Conservation (phyloP, 2,329 filamentous ascomycete species). For the Aspergillus melleus region DNA sequence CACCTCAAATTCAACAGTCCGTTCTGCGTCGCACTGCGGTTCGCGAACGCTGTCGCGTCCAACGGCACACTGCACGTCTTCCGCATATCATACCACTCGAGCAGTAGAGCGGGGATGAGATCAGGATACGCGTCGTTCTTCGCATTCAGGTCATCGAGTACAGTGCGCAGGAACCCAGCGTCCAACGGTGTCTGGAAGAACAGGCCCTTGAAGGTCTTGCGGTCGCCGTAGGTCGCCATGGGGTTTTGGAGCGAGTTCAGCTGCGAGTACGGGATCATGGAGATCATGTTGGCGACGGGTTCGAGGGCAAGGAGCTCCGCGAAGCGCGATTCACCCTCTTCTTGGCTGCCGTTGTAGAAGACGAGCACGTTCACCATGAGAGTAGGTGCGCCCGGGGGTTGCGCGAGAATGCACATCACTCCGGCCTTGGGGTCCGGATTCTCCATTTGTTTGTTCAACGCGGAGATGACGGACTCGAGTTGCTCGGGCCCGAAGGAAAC, state of each 20-base stretch:
- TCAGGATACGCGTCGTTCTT: constrained; percentile 30
- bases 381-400: constrained; percentile 30
- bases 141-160: constrained; percentile 32
- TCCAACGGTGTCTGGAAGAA: constrained; percentile 47
- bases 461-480: constrained; percentile 24
- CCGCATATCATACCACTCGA: constrained; percentile 46
- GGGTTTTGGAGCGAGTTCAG: constrained; percentile 44
- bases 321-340: constrained; percentile 39
- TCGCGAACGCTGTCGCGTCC: constrained; percentile 47
- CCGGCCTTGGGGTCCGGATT: constrained; percentile 59
- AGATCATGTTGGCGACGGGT: constrained; percentile 38
- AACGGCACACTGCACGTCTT: constrained; percentile 40
- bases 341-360: constrained; percentile 40
- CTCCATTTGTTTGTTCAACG: constrained; percentile 49
- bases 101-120: constrained; percentile 34
- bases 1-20: constrained; percentile 44
- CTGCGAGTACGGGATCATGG: constrained; percentile 43
- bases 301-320: constrained; percentile 39
- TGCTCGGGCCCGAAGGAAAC: constrained; percentile 26
- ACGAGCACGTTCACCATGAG: constrained; percentile 33
- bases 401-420: constrained; percentile 29
- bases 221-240: constrained; percentile 40
- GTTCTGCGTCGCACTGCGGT: constrained; percentile 48
- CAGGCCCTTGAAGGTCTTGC: constrained; percentile 46
- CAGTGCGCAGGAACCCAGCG: constrained; percentile 30